Percentiles rank a stretch among this genome's conserved stretches.
Conservation (phyloP, 2,329 filamentous ascomycete species). For the Hortaea sp. region DNA sequence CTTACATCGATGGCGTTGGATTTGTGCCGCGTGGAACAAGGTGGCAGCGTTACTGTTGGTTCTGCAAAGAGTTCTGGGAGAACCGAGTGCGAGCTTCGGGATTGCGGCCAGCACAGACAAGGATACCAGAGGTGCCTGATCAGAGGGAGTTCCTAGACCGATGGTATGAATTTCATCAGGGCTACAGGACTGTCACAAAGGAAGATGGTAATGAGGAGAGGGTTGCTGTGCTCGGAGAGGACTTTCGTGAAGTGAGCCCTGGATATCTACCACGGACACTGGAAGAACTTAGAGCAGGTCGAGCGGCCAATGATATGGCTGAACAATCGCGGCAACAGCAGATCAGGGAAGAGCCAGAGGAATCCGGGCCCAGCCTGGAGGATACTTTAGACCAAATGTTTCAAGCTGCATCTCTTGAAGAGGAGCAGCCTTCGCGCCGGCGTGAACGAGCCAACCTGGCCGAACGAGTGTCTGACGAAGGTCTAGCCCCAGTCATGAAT, state of each 20-base stretch:
- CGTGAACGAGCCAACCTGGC: neutral
- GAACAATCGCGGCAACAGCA: slow-evolving; percentile 11
- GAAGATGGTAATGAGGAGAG: slow-evolving; percentile 35
- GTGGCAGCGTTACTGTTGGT: slow-evolving; percentile 44
- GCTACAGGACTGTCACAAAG: slow-evolving; percentile 31
- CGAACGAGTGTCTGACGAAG: neutral
- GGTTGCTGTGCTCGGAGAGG: slow-evolving; percentile 38
- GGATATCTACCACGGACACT: slow-evolving; percentile 38
- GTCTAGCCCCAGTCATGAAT: neutral
- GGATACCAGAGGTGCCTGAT: slow-evolving; percentile 38
- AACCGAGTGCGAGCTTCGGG: slow-evolving; percentile 35
- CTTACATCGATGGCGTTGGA: slow-evolving; percentile 42
- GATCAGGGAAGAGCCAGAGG: slow-evolving; percentile 3
- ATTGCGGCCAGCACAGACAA: slow-evolving; percentile 33
- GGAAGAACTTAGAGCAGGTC: slow-evolving; percentile 32
- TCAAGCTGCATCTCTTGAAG: slow-evolving; percentile 20
- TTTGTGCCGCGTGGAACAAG: slow-evolving; percentile 38
- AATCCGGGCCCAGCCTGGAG: slow-evolving; percentile 20
- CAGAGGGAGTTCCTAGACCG: slow-evolving; percentile 35
- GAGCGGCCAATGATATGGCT: slow-evolving; percentile 19
- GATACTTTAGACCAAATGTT: slow-evolving; percentile 26
- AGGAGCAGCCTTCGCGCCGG: neutral
- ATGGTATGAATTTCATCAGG: slow-evolving; percentile 42
- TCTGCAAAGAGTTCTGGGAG: slow-evolving; percentile 42
- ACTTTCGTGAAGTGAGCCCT: slow-evolving; percentile 36